Evolutionary conservation across 352 stramenopile genomes (phyloP), one percentile per base, ranked within the genome.

Genomic region (Globisporangium lucens): DNA sequence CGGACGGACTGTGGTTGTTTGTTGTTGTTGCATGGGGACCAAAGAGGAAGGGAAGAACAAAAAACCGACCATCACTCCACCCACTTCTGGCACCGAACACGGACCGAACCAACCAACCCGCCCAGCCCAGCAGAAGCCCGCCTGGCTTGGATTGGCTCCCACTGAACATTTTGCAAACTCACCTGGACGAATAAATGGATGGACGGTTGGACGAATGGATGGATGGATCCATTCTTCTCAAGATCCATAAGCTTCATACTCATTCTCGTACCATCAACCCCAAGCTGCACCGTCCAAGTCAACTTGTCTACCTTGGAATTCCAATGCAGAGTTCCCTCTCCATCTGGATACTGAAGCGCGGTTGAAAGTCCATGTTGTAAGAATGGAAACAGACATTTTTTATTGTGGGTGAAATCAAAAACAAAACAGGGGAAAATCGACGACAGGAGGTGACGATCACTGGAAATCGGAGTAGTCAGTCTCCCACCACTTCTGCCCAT

Each of bases 1-100:
- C 53, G 41, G 41, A 38, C 53, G 41, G 53, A 22, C 53, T 59
- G 29, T 15, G 12, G 12, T 58, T 15, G 13, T 22, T 35, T 9
- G 12, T 57, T 9, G 20, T 13, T 38, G 35, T 41, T 60, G 55
- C 29, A 33, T 60, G 29, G 29, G 52, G 53, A 59, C 29, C 17
- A 41, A 49, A 61, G 10, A 20, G 20, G 20, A 60, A n/a, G 30
- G 55, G 46, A 33, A 65, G 60, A 66, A 66, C 60, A 66, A 66
- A 65, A 65, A 66, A 66, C 60, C 46, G 60, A 66, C 60, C 60
- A 66, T 66, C 60, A 66, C 60, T 56, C 60, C 36, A 35, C 55
- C 55, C 55, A 61, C 43, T 51, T 51, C 43, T 51, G 43, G 43
- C 56, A 61, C 8, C 10, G 22, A n/a, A 4, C 3, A 33, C 51